Conservation (phyloP, 306 rosid species). For the Cicer arietinum region DNA sequence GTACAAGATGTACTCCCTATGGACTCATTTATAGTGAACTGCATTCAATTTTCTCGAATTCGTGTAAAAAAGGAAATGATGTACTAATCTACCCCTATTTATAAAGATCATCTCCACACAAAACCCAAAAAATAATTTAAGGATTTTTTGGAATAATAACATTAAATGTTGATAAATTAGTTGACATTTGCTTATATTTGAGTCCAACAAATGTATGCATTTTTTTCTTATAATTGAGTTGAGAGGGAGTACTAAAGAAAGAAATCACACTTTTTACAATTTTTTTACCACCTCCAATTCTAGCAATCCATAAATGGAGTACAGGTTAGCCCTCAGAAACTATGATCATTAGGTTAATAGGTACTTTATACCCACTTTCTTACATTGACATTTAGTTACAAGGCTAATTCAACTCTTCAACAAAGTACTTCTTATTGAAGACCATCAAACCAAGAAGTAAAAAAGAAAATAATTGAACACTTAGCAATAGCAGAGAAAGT, state of each 20-base stretch:
- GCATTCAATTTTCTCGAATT: no score
- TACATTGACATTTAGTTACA: not conserved
- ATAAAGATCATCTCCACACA: no score
- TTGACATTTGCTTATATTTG: no score
- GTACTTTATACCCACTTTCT: not conserved
- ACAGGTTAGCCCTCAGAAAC: slow-evolving; percentile 3
- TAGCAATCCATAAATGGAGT: not conserved
- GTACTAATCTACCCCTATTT: no score
- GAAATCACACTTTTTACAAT: not conserved
- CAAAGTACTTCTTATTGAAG: not conserved
- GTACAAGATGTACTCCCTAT: not conserved
- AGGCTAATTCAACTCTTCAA: not conserved
- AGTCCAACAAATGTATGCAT: no score
- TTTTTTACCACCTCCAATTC: not conserved
- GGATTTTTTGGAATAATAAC: no score
- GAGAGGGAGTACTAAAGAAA: not conserved
- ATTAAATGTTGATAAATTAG: no score
- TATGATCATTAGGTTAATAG: not conserved
- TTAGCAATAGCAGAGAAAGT: not conserved
- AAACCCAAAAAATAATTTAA: no score
- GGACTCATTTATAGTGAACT: no score
- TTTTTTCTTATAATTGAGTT: no score
- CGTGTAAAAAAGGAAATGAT: no score
- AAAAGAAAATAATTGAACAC: not conserved
- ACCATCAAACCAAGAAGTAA: not conserved